Percentiles rank a stretch among this genome's conserved stretches.
Evolutionary conservation across 108 stramenopile genomes (phyloP).

Genomic region (Chaetoceros tenuissimus): DNA sequence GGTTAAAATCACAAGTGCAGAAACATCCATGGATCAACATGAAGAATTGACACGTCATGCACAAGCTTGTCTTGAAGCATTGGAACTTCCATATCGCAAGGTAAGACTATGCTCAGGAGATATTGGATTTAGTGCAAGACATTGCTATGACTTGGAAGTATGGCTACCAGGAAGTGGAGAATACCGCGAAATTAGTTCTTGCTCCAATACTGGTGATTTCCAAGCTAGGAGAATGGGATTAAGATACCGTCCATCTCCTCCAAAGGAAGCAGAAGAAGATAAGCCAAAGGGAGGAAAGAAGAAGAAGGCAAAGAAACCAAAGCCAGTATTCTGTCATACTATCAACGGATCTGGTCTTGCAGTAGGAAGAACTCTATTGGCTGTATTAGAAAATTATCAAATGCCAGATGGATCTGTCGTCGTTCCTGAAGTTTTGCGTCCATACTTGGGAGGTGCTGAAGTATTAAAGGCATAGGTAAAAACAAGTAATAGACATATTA

Average conservation of each 20-base stretch:
- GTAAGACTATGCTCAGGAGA: constrained; percentile 94
- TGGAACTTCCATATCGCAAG: constrained; percentile 90
- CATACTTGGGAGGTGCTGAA: constrained; percentile 88
- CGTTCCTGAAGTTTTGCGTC: constrained; percentile 84
- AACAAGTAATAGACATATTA: background rate
- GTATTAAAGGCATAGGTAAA: constrained; percentile 29
- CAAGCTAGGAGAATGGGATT: constrained; percentile 93
- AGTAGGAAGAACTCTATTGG: constrained; percentile 93
- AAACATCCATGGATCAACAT: constrained; percentile 74
- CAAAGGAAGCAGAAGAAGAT: constrained; percentile 15
- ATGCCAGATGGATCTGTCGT: constrained; percentile 81
- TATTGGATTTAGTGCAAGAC: constrained; percentile 87
- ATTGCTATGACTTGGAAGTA: constrained; percentile 97
- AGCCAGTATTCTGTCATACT: constrained; percentile 86
- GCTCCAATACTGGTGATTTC: constrained; percentile 94
- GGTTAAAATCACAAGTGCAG: constrained; percentile 86
- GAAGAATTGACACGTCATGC: constrained; percentile 81
- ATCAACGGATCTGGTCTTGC: constrained; percentile 98
- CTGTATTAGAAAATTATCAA: constrained; percentile 97
- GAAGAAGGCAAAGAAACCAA: constrained; percentile 45
- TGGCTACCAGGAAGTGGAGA: constrained; percentile 92
- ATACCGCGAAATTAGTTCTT: constrained; percentile 93
- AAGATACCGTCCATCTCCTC: constrained; percentile 72
- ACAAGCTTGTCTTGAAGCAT: constrained; percentile 70
- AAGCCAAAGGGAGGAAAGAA: constrained; percentile 16